A percentile compares a stretch with the other conserved stretches of the same genome.
Conservation (phyloP, 2,329 filamentous ascomycete species). For the Cladosporium sp. region DNA sequence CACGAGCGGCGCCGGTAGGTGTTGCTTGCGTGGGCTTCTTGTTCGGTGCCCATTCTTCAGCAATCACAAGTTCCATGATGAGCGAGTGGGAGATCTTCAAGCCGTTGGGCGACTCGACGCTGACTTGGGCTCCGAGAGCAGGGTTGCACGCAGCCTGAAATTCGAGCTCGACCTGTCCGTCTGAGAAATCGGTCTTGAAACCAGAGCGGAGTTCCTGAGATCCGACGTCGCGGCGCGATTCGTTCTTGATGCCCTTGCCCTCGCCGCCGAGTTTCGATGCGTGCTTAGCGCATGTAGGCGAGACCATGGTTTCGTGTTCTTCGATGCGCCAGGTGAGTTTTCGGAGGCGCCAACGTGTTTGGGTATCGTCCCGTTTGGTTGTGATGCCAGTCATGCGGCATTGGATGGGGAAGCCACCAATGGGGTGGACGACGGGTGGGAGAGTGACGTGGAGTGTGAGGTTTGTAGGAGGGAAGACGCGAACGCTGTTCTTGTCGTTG, state of each 20-base stretch:
- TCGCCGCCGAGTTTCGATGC: slow-evolving; percentile 59
- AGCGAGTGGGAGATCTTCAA: slow-evolving; percentile 79
- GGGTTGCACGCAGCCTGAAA: slow-evolving; percentile 64
- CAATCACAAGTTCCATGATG: slow-evolving; percentile 88
- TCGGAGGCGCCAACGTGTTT: slow-evolving; percentile 83
- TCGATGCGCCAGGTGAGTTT: slow-evolving; percentile 92
- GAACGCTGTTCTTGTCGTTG: slow-evolving; percentile 79
- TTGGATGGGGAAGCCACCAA: slow-evolving; percentile 72
- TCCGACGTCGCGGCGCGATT: slow-evolving; percentile 72
- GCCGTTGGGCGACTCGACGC: slow-evolving; percentile 69
- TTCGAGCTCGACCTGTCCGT: slow-evolving; percentile 71
- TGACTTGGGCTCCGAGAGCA: slow-evolving; percentile 66
- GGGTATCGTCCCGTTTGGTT: slow-evolving; percentile 61
- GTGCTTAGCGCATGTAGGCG: slow-evolving; percentile 77
- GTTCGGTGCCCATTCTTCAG: slow-evolving; percentile 74
- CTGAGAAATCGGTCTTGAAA: slow-evolving; percentile 79
- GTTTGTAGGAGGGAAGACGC: slow-evolving; percentile 94
- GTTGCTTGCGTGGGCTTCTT: slow-evolving; percentile 71
- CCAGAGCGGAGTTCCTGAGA: slow-evolving; percentile 77
- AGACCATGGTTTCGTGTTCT: slow-evolving; percentile 75
- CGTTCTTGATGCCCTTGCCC: slow-evolving; percentile 68
- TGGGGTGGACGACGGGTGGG: slow-evolving; percentile 78
- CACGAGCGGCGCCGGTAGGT: slow-evolving; percentile 83
- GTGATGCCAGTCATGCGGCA: slow-evolving; percentile 85
- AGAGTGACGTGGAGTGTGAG: slow-evolving; percentile 82